Evolutionary conservation across 768 basidiomycete species (phyloP).

Genomic region (Tulasnella sp.): DNA sequence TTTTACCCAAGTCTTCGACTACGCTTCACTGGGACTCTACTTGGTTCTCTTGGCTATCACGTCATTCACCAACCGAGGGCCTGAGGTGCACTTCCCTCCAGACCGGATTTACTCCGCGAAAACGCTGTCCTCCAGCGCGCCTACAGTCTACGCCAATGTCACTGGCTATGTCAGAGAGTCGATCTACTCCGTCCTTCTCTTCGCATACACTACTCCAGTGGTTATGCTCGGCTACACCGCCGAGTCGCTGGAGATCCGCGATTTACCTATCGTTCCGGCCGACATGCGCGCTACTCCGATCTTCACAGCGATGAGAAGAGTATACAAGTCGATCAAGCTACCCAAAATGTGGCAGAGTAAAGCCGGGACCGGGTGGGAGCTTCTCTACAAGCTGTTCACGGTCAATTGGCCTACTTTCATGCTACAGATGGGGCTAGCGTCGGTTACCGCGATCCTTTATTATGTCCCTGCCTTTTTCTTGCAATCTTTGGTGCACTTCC

Average conservation of each 20-base stretch:
- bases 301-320: constrained; percentile 49
- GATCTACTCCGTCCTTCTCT: constrained; percentile 46
- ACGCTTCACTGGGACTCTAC: constrained; percentile 41
- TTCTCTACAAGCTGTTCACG: constrained; percentile 48
- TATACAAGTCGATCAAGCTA: constrained; percentile 35
- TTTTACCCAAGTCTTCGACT: constrained; percentile 33
- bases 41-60: constrained; percentile 34
- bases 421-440: constrained; percentile 40
- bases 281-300: constrained; percentile 51
- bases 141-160: constrained; percentile 61
- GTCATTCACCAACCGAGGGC: constrained; percentile 53
- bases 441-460: constrained; percentile 47
- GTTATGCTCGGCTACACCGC: constrained; percentile 70
- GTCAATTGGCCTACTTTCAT: constrained; percentile 39
- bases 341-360: constrained; percentile 39
- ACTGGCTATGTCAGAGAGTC: constrained; percentile 36
- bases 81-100: constrained; percentile 61
- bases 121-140: constrained; percentile 45
- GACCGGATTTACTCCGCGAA: constrained; percentile 66
- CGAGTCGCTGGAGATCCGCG: constrained; percentile 70
- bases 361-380: constrained; percentile 42
- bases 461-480: constrained; percentile 41
- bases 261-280: constrained; percentile 70
- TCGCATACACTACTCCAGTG: constrained; percentile 80
- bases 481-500: constrained; percentile 25